Evolutionary conservation across 2,329 filamentous ascomycete genomes (phyloP).

Genomic region (Aspergillus sp.): DNA sequence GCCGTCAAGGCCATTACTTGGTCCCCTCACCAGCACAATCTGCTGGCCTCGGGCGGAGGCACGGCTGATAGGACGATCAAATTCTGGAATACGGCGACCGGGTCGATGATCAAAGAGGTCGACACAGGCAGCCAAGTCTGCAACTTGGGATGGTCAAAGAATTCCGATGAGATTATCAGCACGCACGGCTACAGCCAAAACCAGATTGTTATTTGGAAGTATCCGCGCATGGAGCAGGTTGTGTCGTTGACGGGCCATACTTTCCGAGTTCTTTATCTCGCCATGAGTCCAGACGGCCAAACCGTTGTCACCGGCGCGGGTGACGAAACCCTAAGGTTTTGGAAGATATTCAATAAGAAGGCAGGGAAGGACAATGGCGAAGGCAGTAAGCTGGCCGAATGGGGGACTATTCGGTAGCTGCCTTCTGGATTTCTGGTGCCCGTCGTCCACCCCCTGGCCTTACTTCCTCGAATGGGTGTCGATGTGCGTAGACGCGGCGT

Average conservation of each 20-base stretch:
- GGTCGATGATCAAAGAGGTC: conserved; percentile 70
- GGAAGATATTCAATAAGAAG: conserved; percentile 87
- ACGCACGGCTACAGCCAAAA: conserved; percentile 98
- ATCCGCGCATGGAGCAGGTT: conserved; percentile 95
- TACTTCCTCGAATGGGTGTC: conserved; percentile 10
- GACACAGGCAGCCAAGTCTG: conserved; percentile 99
- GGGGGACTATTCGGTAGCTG: conserved; percentile 64
- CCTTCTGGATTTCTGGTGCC: conserved; percentile 7
- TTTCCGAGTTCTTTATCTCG: conserved; percentile 88
- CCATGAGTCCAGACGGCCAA: conserved; percentile 92
- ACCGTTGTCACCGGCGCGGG: conserved; percentile 92
- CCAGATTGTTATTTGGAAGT: conserved; percentile 99
- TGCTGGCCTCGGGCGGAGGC: conserved; percentile 91
- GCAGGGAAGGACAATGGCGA: conserved; percentile 60
- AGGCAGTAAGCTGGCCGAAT: conserved; percentile 59
- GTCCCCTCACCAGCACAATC: conserved; percentile 89
- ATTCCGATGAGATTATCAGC: conserved; percentile 93
- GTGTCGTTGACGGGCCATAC: conserved; percentile 93
- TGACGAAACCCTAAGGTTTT: conserved; percentile 92
- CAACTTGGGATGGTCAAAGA: conserved; percentile 94
- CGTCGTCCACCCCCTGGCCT: conserved; percentile 6
- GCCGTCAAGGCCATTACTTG: conserved; percentile 97
- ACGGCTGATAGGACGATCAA: conserved; percentile 95
- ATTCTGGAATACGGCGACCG: conserved; percentile 92
- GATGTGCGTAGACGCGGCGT: conserved; percentile 27